phyloP scores from a whole-genome alignment of 768 basidiomycete genomes.

The Dictyophora rubrovolvata region DNA sequence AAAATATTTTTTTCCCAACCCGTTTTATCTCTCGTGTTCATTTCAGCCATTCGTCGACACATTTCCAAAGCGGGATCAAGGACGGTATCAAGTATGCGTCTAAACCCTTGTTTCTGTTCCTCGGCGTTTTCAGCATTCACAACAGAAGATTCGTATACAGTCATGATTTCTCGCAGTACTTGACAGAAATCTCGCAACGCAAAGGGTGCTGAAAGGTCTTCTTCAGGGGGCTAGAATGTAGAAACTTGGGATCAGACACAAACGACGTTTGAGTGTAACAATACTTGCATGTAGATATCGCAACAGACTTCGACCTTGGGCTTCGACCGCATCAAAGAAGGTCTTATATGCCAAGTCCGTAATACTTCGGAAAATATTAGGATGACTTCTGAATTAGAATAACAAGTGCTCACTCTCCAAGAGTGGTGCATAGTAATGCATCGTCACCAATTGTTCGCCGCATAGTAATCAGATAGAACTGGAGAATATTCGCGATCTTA shows the following conservation, averaged over 20 bases:
- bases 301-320: slow-evolving; percentile 57
- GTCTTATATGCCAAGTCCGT: slow-evolving; percentile 70
- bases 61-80: slow-evolving; percentile 77
- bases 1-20: slow-evolving; percentile 80
- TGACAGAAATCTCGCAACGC: slow-evolving; percentile 74
- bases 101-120: slow-evolving; percentile 37
- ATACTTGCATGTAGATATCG: slow-evolving; percentile 34
- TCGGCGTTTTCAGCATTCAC: slow-evolving; percentile 46
- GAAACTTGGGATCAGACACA: background rate
- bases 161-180: slow-evolving; percentile 79
- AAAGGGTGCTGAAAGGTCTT: slow-evolving; percentile 67
- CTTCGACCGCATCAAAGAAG: slow-evolving; percentile 82
- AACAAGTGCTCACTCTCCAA: slow-evolving; percentile 57
- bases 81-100: slow-evolving; percentile 71
- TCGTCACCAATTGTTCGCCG: slow-evolving; percentile 80
- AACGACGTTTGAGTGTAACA: background rate
- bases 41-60: slow-evolving; percentile 54
- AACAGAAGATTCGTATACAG: slow-evolving; percentile 80
- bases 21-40: slow-evolving; percentile 16
- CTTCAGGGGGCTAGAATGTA: slow-evolving; percentile 26
- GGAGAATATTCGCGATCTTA: slow-evolving; percentile 88
- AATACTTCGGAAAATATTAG: slow-evolving; percentile 40
- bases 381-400: background rate
- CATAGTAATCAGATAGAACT: slow-evolving; percentile 94
- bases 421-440: slow-evolving; percentile 62